A percentile compares a stretch with the other conserved stretches of the same genome.
phyloP scores from a whole-genome alignment of 2,329 filamentous ascomycete species.

The Bertia moriformis region DNA sequence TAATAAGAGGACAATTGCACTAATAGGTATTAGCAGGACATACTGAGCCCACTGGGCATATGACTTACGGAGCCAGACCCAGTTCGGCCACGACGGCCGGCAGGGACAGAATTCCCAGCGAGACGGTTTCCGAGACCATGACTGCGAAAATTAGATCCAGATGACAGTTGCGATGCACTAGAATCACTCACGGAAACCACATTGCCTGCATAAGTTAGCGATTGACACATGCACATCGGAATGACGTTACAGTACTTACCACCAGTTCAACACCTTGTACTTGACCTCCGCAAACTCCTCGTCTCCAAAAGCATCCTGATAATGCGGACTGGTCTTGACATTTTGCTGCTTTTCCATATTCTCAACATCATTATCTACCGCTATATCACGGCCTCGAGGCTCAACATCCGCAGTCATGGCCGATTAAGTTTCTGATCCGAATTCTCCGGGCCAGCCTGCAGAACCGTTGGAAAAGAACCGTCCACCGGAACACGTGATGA shows the following conservation, averaged over 20 bases:
- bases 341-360: background rate
- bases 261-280: slow-evolving; percentile 32
- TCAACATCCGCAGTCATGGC: background rate
- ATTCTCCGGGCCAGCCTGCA: background rate
- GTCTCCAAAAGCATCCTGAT: slow-evolving; percentile 19
- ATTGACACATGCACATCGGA: background rate
- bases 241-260: slow-evolving; percentile 10
- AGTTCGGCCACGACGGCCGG: slow-evolving; percentile 33
- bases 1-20: slow-evolving; percentile 33
- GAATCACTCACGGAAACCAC: slow-evolving; percentile 18
- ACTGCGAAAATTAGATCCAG: slow-evolving; percentile 6
- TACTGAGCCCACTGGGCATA: background rate
- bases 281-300: slow-evolving; percentile 24
- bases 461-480: background rate
- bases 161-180: slow-evolving; percentile 1
- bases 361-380: background rate
- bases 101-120: slow-evolving; percentile 37
- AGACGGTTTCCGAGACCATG: slow-evolving; percentile 45
- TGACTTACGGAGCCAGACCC: slow-evolving; percentile 31
- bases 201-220: slow-evolving; percentile 16
- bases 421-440: background rate
- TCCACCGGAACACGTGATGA: background rate
- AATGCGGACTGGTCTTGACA: slow-evolving; percentile 4
- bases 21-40: slow-evolving; percentile 5
- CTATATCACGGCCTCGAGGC: background rate